phyloP scores from a whole-genome alignment of 78 protist genomes.

The Dictyostelium capitatum region DNA sequence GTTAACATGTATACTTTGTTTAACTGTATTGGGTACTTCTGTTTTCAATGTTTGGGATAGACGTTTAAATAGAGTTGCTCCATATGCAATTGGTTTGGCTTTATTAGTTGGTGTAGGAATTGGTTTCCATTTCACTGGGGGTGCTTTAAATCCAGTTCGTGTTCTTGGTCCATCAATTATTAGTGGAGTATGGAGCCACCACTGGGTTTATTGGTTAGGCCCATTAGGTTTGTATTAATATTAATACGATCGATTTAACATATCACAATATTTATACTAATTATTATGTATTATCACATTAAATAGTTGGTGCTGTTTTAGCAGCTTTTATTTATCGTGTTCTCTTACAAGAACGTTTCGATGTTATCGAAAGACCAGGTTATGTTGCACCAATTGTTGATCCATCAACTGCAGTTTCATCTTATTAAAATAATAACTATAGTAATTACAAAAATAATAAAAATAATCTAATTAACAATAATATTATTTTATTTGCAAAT shows the following conservation, averaged over 20 bases:
- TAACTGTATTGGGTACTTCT: constrained; percentile 67
- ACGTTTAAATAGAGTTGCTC: constrained; percentile 48
- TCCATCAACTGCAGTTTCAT: not conserved
- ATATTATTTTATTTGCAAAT: no score
- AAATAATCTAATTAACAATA: not conserved
- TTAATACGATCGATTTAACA: no score
- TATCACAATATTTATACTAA: no score
- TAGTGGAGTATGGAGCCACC: constrained; percentile 30
- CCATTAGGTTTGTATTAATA: not conserved
- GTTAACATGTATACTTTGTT: constrained; percentile 47
- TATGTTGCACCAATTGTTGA: constrained; percentile 28
- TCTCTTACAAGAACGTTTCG: constrained; percentile 64
- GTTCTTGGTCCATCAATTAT: constrained; percentile 60
- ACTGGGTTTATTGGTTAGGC: constrained; percentile 68
- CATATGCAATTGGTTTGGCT: constrained; percentile 70
- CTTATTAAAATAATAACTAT: not conserved
- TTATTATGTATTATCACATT: no score
- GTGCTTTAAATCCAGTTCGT: constrained; percentile 65
- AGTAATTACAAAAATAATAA: not conserved
- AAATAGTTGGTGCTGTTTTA: constrained; percentile 16
- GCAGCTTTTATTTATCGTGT: constrained; percentile 53
- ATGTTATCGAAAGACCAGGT: constrained; percentile 69
- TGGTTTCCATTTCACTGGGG: constrained; percentile 49
- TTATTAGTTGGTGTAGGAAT: constrained; percentile 55
- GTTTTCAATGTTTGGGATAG: constrained; percentile 73